phyloP scores from a whole-genome alignment of 148 eudicot genomes.

The Silene conica region DNA sequence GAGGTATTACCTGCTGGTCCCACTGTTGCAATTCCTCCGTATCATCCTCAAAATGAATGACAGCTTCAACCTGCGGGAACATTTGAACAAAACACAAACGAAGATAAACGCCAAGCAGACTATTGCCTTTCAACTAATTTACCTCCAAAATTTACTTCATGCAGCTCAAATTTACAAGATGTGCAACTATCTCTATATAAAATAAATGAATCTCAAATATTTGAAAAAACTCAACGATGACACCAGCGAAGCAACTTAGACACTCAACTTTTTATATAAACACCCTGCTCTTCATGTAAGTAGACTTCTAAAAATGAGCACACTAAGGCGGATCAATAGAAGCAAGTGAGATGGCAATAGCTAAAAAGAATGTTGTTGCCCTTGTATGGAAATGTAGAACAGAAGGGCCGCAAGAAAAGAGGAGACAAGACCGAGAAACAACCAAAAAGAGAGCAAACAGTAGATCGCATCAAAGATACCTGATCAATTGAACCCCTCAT shows the following conservation, averaged over 20 bases:
- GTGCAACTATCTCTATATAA: background rate
- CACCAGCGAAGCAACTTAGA: too few relatives aligned
- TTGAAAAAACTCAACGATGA: background rate
- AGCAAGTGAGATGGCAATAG: background rate
- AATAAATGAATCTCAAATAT: background rate
- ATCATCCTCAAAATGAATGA: constrained; percentile 98
- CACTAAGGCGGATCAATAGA: background rate
- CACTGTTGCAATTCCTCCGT: constrained; percentile 92
- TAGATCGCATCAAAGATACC: constrained; percentile 35
- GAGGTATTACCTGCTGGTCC: constrained; percentile 84
- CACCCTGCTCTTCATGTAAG: background rate
- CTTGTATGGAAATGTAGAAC: background rate
- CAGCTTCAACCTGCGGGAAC: constrained; percentile 75
- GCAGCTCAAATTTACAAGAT: background rate
- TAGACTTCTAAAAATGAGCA: background rate
- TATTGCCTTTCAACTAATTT: background rate
- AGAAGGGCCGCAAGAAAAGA: background rate
- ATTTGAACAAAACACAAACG: constrained; percentile 2
- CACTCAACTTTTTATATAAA: background rate
- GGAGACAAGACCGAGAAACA: background rate
- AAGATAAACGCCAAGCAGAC: background rate
- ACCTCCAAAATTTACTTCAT: background rate
- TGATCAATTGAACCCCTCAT: constrained; percentile 99
- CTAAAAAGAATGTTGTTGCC: background rate
- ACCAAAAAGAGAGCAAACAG: background rate